Evolutionary conservation across 805 yeast genomes (phyloP), one percentile per base, ranked within the genome.

Genomic region (Yarrowia yakushimensis): DNA sequence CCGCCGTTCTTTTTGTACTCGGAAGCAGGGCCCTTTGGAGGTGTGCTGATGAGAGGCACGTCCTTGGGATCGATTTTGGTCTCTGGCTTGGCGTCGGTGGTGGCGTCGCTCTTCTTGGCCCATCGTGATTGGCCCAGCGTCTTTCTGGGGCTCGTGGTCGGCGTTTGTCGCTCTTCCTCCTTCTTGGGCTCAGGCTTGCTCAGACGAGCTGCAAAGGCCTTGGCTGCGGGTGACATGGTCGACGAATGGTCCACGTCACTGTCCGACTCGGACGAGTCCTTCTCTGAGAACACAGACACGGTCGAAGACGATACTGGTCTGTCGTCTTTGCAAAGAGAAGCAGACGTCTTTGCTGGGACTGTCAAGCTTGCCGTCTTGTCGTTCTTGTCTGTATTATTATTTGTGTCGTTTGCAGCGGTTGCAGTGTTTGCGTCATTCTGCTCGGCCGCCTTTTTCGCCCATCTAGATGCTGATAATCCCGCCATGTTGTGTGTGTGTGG

Each of bases 361-460:
- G 28, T 23, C 17, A 30, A 23, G 43, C 9, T 39, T 5, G 20
- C 27, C 9, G 17, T 23, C 13, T 22, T 28, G 52, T 42, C 18
- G 46, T 20, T 15, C 39, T 30, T 30, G 55, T 50, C 37, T 33
- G 37, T 33, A 10, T 13, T 1, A n/a, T n/a, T n/a, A n/a, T n/a
- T n/a, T n/a, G n/a, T n/a, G n/a, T n/a, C n/a, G 37, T 5, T 22
- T 11, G 25, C 23, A 2, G n/a, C 31, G 36, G 13, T 33, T 8
- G 37, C 15, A 10, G 17, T 17, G 34, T n/a, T 42, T 18, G 25
- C 7, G 15, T 28, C 36, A 4, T 27, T 43, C 23, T 17, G 48
- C 41, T 48, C 57, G 11, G 57, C 57, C 10, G 57, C 59, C 25
- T 52, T 52, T 18, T 36, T 52, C 17, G 59, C 59, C 59, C 59